Evolutionary conservation across 2,329 filamentous ascomycete species (phyloP).

Genomic region (Pseudopithomyces chartarum): DNA sequence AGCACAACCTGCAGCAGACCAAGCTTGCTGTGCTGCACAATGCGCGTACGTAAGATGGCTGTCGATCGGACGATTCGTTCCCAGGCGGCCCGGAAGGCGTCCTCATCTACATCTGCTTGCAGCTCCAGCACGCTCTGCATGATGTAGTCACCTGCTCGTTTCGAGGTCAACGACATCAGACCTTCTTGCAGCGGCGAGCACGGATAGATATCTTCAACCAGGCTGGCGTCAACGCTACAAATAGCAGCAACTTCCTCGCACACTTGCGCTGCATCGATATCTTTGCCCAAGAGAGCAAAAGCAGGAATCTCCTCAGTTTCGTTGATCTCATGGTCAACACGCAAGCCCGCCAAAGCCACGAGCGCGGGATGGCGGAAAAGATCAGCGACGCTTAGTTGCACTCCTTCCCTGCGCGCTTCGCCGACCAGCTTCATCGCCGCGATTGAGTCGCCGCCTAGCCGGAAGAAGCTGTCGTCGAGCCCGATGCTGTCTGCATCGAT

Average conservation of each 20-base stretch:
- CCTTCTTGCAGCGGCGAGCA: neutral
- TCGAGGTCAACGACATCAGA: neutral
- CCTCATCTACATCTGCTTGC: neutral
- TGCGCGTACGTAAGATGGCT: neutral
- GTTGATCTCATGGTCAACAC: no score
- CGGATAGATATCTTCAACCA: conserved; percentile 20
- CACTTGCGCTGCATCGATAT: no score
- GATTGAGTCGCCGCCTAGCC: neutral
- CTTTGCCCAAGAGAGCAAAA: no score
- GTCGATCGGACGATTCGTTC: neutral
- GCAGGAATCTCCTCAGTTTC: no score
- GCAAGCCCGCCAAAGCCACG: no score
- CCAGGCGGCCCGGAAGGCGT: neutral
- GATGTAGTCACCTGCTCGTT: conserved; percentile 58
- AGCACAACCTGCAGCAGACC: neutral
- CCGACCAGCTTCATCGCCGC: neutral
- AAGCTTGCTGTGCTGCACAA: neutral
- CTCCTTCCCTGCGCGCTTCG: neutral
- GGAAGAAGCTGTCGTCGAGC: neutral
- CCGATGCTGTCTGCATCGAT: neutral
- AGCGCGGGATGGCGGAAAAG: no score
- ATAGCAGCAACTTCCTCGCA: no score
- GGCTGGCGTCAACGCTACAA: no score
- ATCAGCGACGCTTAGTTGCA: neutral
- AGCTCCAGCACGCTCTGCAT: conserved; percentile 29